Conservation (phyloP, 495 filamentous ascomycete genomes). For the Penicillium argentinense region DNA sequence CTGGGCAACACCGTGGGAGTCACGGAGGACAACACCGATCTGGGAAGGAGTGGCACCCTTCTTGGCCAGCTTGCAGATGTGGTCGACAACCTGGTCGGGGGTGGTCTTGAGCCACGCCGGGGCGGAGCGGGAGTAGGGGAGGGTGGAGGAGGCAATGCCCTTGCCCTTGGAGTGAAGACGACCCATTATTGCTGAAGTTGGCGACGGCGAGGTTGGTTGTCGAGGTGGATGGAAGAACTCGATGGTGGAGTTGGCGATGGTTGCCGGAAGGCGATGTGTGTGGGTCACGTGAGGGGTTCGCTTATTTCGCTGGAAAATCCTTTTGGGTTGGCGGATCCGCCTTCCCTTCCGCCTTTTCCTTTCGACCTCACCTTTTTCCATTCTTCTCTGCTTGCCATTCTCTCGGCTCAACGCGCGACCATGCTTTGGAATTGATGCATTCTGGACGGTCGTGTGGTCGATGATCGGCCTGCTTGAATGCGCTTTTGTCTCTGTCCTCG, state of each 20-base stretch:
- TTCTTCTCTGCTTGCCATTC: background rate
- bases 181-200: conserved; percentile 69
- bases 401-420: too few species aligned
- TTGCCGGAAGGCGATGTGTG: conserved; percentile 14
- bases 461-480: background rate
- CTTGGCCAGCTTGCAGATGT: conserved; percentile 98
- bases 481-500: background rate
- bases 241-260: conserved; percentile 11
- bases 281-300: conserved; percentile 27
- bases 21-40: conserved; percentile 97
- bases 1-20: conserved; percentile 95
- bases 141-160: conserved; percentile 90
- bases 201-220: conserved; percentile 32
- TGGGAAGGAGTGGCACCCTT: conserved; percentile 97
- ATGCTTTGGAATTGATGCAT: conserved; percentile 6
- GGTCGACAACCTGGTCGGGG: conserved; percentile 87
- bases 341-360: conserved; percentile 2
- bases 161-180: conserved; percentile 99
- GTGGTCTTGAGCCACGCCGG: conserved; percentile 94
- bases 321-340: conserved; percentile 7
- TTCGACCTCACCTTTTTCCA: background rate
- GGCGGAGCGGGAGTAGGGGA: conserved; percentile 92
- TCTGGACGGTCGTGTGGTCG: background rate
- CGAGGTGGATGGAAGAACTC: conserved; percentile 33
- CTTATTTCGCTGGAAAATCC: too few species aligned